These are phyloP conservation scores for Wickerhamiella qilinensis DNA, from an alignment of 805 yeast species.

Conservation along the genomic window DNA sequence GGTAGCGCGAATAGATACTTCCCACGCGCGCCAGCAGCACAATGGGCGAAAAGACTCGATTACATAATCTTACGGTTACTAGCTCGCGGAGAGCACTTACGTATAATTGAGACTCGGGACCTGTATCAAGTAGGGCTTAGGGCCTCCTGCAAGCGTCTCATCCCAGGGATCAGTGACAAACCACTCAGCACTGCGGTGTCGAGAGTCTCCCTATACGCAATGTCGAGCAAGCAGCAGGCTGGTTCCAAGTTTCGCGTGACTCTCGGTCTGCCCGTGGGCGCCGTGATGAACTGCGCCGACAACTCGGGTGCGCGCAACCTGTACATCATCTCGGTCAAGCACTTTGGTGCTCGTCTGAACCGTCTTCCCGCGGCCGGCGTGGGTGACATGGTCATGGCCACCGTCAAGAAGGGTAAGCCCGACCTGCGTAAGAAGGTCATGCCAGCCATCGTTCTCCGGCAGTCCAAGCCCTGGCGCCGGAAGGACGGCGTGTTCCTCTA, in stretches of 20 bases:
- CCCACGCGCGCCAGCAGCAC: too few species aligned
- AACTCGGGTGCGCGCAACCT: conserved; percentile 99
- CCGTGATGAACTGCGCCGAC: conserved; percentile 99
- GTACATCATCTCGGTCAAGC: conserved; percentile 97
- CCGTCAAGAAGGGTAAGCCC: conserved; percentile 99
- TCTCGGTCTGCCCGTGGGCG: conserved; percentile 99
- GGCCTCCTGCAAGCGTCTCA: not conserved
- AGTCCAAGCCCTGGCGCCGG: conserved; percentile 99
- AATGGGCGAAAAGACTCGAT: too few species aligned
- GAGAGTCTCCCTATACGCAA: conserved; percentile 1
- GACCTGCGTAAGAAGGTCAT: conserved; percentile 99
- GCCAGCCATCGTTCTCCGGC: conserved; percentile 99
- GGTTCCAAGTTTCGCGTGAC: conserved; percentile 99
- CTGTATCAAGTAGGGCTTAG: not conserved
- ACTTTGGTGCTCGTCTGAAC: conserved; percentile 98
- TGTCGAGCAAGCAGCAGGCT: conserved; percentile 17
- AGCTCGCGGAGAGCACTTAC: too few species aligned
- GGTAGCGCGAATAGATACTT: too few species aligned
- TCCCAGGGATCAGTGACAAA: not conserved
- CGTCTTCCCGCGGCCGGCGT: conserved; percentile 99
- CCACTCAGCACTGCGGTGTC: not conserved
- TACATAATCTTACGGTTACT: too few species aligned
- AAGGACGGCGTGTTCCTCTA: conserved; percentile 98
- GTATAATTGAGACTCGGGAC: too few species aligned
- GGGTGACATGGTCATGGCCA: conserved; percentile 75